Percentiles rank a stretch among this genome's conserved stretches.
Conservation (phyloP, 345 rosid genomes). For the Populus deltoides region DNA sequence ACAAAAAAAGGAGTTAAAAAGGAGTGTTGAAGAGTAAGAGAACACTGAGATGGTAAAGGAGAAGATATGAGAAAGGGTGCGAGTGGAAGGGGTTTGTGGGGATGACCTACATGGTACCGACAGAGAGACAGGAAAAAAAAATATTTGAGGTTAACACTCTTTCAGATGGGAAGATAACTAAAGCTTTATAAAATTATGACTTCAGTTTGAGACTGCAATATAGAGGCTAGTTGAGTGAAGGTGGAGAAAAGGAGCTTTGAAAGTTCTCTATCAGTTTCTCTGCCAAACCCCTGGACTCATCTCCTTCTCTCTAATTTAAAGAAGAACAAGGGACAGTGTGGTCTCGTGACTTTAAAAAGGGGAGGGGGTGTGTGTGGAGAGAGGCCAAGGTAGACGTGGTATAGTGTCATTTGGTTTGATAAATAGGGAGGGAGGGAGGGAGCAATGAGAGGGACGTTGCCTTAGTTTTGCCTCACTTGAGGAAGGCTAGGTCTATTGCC, state of each 20-base stretch:
- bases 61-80: slow-evolving; percentile 2
- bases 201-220: slow-evolving; percentile 77
- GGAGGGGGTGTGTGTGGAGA: slow-evolving; percentile 11
- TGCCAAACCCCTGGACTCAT: slow-evolving; percentile 49
- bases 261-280: slow-evolving; percentile 92
- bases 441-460: slow-evolving; percentile 52
- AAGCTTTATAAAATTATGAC: slow-evolving; percentile 52
- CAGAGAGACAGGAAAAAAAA: slow-evolving; percentile 43
- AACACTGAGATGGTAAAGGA: background rate
- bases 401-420: slow-evolving; percentile 24
- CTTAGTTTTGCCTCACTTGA: slow-evolving; percentile 22
- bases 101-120: slow-evolving; percentile 74
- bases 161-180: slow-evolving; percentile 46
- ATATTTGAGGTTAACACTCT: slow-evolving; percentile 18
- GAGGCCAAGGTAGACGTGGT: slow-evolving; percentile 18
- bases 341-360: slow-evolving; percentile 80
- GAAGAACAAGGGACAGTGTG: slow-evolving; percentile 43
- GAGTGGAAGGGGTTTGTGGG: slow-evolving; percentile 19
- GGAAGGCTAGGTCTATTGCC: slow-evolving; percentile 36
- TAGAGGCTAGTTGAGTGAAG: slow-evolving; percentile 60
- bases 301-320: slow-evolving; percentile 40
- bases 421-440: background rate
- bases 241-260: slow-evolving; percentile 54
- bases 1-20: slow-evolving; percentile 8
- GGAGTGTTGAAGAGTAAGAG: slow-evolving; percentile 5